Evolutionary conservation across 805 yeast genomes (phyloP), one percentile per base, ranked within the genome.

Genomic region (Candida schatavii): DNA sequence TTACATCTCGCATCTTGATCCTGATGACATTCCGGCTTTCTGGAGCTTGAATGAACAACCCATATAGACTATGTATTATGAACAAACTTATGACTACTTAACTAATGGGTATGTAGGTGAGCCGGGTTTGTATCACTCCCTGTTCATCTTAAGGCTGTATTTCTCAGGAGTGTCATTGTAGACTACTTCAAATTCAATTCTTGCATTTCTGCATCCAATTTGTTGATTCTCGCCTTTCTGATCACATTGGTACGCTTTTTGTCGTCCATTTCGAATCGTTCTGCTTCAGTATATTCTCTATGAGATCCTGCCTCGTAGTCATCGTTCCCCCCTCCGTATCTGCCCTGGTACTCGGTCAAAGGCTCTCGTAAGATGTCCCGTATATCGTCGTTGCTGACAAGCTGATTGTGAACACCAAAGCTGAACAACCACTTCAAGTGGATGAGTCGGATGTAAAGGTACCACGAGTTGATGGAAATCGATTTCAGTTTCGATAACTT

Each of bases 381-480:
- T 15, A 72, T 54, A 9, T 51, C 51, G 1, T 56, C 56, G 46
- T 68, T 72, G 4, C 62, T 54, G 5, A 71, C 66, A 25, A 75
- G 61, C 51, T 78, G 81, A 44, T 59, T 60, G 46, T 74, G 80
- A 13, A 78, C 64, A 11, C 80, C 80, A 40, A 72, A 69, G 32
- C 78, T 73, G 52, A 75, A 76, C 21, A 75, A 58, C 70, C 78
- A 78, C 45, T 73, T 70, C 48, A 78, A 60, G 41, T 70, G 72
- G 27, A 74, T 60, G 40, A 77, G 57, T 31, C 83, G 60, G 38
- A 74, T 54, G 52, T 73, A 74, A 35, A 74, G 65, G 46, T 59
- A 72, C 81, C 83, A 78, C 26, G 74, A 62, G 39, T 69, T 74
- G 22, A 78, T 74, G 9, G 72, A 66, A 26, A 78, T 55, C 0